Percentiles rank a stretch among this genome's conserved stretches.
Conservation (phyloP, 2,329 filamentous ascomycete species). For the Monilinia vaccinii-corymbosi region DNA sequence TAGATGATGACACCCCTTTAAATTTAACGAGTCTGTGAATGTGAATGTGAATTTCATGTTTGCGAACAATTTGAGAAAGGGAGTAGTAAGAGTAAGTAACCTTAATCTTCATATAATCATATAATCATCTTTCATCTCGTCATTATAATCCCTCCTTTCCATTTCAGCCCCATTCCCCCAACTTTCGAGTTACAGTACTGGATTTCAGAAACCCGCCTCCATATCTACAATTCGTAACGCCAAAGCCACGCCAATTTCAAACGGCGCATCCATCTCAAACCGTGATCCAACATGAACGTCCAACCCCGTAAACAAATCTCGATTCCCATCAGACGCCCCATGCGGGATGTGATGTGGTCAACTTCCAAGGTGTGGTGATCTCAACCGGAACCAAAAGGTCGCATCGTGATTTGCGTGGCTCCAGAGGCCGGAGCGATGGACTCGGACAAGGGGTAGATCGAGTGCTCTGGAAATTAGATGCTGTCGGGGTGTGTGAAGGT, state of each 20-base stretch:
- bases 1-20: background rate
- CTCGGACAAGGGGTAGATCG: background rate
- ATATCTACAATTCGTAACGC: constrained; percentile 1
- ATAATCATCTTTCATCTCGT: background rate
- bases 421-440: background rate
- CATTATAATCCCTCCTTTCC: background rate
- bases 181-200: too few relatives aligned
- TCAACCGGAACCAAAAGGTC: background rate
- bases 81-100: too few relatives aligned
- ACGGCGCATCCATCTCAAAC: background rate
- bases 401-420: background rate
- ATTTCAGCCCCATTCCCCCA: background rate
- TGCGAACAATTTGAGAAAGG: too few relatives aligned
- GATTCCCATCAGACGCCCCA: background rate
- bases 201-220: background rate
- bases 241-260: constrained; percentile 1
- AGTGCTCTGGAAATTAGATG: background rate
- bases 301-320: background rate
- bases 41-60: background rate
- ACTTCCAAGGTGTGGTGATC: background rate
- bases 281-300: background rate
- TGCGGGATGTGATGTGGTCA: background rate
- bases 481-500: background rate
- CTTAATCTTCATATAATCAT: too few relatives aligned
- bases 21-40: background rate